Evolutionary conservation across 2,329 filamentous ascomycete genomes (phyloP), one percentile per base, ranked within the genome.

Genomic region (Exutisphaerella laricina): DNA sequence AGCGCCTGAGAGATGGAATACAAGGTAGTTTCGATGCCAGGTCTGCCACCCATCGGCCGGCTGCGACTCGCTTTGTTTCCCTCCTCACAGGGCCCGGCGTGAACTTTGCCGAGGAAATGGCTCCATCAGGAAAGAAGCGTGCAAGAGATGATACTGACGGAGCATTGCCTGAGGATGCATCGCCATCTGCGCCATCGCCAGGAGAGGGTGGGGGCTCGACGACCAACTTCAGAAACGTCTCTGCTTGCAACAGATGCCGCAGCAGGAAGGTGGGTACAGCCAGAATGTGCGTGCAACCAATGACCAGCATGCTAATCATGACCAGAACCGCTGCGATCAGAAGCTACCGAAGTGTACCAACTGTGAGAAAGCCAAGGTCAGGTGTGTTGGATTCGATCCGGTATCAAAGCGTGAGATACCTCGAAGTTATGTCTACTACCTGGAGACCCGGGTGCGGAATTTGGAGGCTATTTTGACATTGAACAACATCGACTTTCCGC

Each of bases 371-470:
- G 89, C 86, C n/a, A 78, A 79, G 45, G 86, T 94, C 33, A 83
- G 85, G 54, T 97, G 92, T 64, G 88, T 96, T 38, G 90, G 90
- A 50, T 96, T 95, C 66, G 90, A 97, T 63, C 89, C 90, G 23
- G 95, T 96, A 60, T 94, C 88, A 17, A 96, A 96, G 73, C 82
- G 86, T 61, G 88, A 96, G 68, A 95, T 97, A 45, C 90, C 90
- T 37, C 49, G 57, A 51, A 87, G 84, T 65, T 97, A 97, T 70
- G 88, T 97, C 36, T 95, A 85, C 68, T 97, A 95, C 63, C 81
- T 97, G 46, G 90, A 97, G 66, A 86, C 84, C 20, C 77, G 90
- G 46, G 79, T 96, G 41, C 77, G 82, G 49, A 86, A 92, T 66
- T 79, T 97, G 21, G 90, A 97, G 65, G 75, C 75, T 23, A 69